These are phyloP conservation scores for Termitomyces sp. DNA, from an alignment of 768 basidiomycete species.

Conservation along the genomic window DNA sequence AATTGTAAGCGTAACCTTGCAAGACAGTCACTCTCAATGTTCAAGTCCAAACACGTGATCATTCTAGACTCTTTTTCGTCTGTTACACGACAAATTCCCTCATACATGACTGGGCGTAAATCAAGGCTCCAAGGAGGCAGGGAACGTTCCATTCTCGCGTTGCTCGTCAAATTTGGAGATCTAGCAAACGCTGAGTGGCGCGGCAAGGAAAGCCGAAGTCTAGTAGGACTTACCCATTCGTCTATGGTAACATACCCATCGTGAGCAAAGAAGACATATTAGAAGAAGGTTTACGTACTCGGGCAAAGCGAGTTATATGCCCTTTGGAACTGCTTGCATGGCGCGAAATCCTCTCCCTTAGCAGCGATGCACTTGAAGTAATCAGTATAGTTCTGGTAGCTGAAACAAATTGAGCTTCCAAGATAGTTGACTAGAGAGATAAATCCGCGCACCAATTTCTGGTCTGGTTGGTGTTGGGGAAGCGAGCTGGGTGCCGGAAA, in stretches of 20 bases:
- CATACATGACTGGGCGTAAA: background rate
- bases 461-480: conserved; percentile 92
- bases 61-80: conserved; percentile 9
- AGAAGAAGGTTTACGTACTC: conserved; percentile 52
- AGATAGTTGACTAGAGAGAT: background rate
- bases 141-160: conserved; percentile 89
- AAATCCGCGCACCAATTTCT: conserved; percentile 64
- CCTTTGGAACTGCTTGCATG: conserved; percentile 97
- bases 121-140: conserved; percentile 75
- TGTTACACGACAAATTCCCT: background rate
- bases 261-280: conserved; percentile 3
- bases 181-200: conserved; percentile 30
- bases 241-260: conserved; percentile 36
- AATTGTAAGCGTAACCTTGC: background rate
- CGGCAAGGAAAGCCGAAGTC: conserved; percentile 7
- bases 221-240: conserved; percentile 66
- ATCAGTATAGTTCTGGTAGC: conserved; percentile 96
- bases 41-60: conserved; percentile 11
- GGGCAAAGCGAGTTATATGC: conserved; percentile 97
- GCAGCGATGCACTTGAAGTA: conserved; percentile 97
- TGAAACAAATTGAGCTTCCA: conserved; percentile 20
- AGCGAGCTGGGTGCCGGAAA: conserved; percentile 54
- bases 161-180: conserved; percentile 91
- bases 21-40: background rate
- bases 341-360: conserved; percentile 97